A percentile compares a stretch with the other conserved stretches of the same genome.
These are phyloP conservation scores for Annulohypoxylon moriforme DNA, from an alignment of 495 filamentous ascomycete species.

Conservation along the genomic window DNA sequence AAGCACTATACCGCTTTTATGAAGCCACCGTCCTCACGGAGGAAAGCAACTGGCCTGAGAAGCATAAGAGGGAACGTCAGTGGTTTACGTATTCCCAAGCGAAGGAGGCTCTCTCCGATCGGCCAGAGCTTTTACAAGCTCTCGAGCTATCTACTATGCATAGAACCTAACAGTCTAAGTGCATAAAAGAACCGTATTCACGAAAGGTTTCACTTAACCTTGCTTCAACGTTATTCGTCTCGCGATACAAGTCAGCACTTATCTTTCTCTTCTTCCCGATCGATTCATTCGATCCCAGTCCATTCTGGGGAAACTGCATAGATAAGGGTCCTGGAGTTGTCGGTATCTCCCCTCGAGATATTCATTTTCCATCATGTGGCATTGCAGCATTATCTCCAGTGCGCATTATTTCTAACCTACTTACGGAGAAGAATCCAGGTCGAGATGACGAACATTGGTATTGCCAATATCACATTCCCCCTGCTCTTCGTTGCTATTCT, in stretches of 20 bases:
- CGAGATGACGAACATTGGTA: constrained; percentile 12
- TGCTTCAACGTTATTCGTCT: constrained; percentile 11
- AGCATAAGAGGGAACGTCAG: constrained; percentile 85
- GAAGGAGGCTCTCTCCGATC: constrained; percentile 74
- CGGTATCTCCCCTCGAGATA: constrained; percentile 40
- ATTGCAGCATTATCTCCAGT: constrained; percentile 30
- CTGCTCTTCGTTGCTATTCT: constrained; percentile 7
- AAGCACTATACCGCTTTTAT: constrained; percentile 87
- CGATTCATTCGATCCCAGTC: constrained; percentile 35
- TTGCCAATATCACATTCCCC: constrained; percentile 9
- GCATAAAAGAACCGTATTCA: constrained; percentile 10
- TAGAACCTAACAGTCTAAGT: constrained; percentile 34
- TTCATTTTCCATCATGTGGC: constrained; percentile 25
- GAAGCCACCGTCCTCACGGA: constrained; percentile 85
- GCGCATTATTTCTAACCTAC: constrained; percentile 16
- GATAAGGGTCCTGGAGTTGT: constrained; percentile 48
- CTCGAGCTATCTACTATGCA: constrained; percentile 82
- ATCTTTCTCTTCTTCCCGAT: constrained; percentile 31
- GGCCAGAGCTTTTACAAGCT: constrained; percentile 90
- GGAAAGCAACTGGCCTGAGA: constrained; percentile 91
- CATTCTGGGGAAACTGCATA: constrained; percentile 43
- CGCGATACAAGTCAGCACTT: constrained; percentile 14
- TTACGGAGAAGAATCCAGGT: constrained; percentile 1
- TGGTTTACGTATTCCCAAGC: constrained; percentile 91
- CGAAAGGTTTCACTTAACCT: background rate